Evolutionary conservation across 1,284 basidiomycete genomes (phyloP), one percentile per base, ranked within the genome.

Genomic region (Cutaneotrichosporon cavernicola): DNA sequence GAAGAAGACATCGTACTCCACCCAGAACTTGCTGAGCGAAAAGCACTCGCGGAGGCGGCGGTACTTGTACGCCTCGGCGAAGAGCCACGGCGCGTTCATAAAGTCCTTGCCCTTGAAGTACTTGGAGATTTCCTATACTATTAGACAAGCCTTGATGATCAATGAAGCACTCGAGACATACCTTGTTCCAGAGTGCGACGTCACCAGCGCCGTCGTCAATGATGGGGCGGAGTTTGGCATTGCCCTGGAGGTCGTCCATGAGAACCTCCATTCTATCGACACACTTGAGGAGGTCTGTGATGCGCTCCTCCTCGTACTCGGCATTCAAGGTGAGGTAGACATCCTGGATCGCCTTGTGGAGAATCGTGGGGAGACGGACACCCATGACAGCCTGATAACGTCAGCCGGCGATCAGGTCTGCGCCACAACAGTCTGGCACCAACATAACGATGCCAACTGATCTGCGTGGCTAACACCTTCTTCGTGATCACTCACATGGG

Each of bases 61-160:
- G 81, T 97, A 97, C 82, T 97, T 97, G 86, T 97, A 97, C 18
- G 95, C 94, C 80, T 97, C 95, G 56, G 96, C 96, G 73, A 96
- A 96, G 26, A 96, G 82, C 93, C 92, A 95, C 8, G 92, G 92
- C 0, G 92, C 81, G 66, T 92, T 95, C 92, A 97, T 96, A 75
- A 97, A 98, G 79, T 95, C 90, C 81, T 96, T 96, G 65, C 92
- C 93, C 81, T 91, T 88, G 83, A 97, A 97, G 80, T 88, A 97
- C 76, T 90, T 91, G 51, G 91, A 90, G 59, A 94, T 93, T 79
- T 92, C 90, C 77, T 76, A 51, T 69, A 36, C 9, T 18, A 50
- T 58, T 26, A 61, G 56, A 21, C 36, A 2, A 22, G 36, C 7
- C 26, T 4, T 14, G 43, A 26, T 47, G 26, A 59, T 21, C n/a